These are phyloP conservation scores for Kurtzmaniella fragi DNA, from an alignment of 805 yeast genomes.

Conservation along the genomic window DNA sequence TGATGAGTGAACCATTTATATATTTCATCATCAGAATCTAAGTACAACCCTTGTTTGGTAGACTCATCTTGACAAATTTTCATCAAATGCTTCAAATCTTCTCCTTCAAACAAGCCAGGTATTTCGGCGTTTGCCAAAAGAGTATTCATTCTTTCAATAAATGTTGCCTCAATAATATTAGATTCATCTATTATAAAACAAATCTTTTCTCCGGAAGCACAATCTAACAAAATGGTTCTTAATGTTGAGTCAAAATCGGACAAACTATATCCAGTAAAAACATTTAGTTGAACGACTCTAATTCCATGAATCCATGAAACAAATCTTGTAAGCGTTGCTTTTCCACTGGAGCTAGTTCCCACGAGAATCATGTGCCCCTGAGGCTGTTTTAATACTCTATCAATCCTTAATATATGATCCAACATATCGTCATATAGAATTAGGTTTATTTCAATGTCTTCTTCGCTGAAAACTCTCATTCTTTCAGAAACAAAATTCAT, in stretches of 20 bases:
- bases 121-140: conserved; percentile 89
- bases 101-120: conserved; percentile 83
- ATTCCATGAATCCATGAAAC: conserved; percentile 91
- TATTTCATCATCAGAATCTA: conserved; percentile 66
- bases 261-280: conserved; percentile 49
- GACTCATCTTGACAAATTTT: conserved; percentile 52
- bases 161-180: conserved; percentile 66
- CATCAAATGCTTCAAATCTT: conserved; percentile 53
- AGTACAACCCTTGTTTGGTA: conserved; percentile 48
- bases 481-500: conserved; percentile 56
- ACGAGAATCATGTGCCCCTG: conserved; percentile 89
- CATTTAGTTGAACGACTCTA: conserved; percentile 51
- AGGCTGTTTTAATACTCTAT: conserved; percentile 73
- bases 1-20: conserved; percentile 70
- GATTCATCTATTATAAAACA: conserved; percentile 83
- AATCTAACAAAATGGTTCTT: conserved; percentile 43
- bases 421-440: conserved; percentile 65
- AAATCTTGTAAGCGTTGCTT: conserved; percentile 68
- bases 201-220: conserved; percentile 50
- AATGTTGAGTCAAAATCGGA: conserved; percentile 65
- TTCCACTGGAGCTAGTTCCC: conserved; percentile 82
- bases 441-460: conserved; percentile 57
- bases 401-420: conserved; percentile 73
- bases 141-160: conserved; percentile 88
- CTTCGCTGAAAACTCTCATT: conserved; percentile 69